Percentiles rank a stretch among this genome's conserved stretches.
phyloP scores from a whole-genome alignment of 306 rosid species.

The Inga laurina region DNA sequence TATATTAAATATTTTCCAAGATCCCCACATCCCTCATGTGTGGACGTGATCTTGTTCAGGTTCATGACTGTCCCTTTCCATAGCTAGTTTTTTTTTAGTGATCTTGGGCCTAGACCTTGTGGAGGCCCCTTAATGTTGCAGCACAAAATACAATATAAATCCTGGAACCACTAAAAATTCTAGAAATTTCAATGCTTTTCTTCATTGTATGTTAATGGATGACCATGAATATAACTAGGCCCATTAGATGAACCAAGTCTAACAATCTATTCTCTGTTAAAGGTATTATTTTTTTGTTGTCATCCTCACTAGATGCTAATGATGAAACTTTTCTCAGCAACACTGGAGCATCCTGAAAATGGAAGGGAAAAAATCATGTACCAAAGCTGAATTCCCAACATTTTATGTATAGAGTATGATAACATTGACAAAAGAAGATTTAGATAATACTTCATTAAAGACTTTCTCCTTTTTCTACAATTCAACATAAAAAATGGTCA shows the following conservation, averaged over 20 bases:
- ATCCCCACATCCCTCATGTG: neutral
- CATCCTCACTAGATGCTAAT: neutral
- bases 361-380: neutral
- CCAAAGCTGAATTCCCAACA: neutral
- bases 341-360: neutral
- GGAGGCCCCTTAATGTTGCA: neutral
- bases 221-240: neutral
- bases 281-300: constrained; percentile 4
- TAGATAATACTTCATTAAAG: neutral
- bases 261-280: neutral
- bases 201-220: neutral
- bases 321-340: neutral
- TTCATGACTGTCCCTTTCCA: too few relatives aligned
- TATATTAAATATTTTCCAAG: neutral
- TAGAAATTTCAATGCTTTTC: neutral
- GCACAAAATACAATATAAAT: neutral
- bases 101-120: neutral
- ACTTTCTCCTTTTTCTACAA: constrained; percentile 3
- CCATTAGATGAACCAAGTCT: neutral
- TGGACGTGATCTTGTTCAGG: neutral
- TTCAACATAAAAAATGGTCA: neutral
- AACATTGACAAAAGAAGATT: neutral
- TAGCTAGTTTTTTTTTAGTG: too few relatives aligned
- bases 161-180: neutral
- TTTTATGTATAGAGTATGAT: neutral